A percentile compares a stretch with the other conserved stretches of the same genome.
Conservation (phyloP, 2,329 filamentous ascomycete genomes). For the Rugonectria rugulosa region DNA sequence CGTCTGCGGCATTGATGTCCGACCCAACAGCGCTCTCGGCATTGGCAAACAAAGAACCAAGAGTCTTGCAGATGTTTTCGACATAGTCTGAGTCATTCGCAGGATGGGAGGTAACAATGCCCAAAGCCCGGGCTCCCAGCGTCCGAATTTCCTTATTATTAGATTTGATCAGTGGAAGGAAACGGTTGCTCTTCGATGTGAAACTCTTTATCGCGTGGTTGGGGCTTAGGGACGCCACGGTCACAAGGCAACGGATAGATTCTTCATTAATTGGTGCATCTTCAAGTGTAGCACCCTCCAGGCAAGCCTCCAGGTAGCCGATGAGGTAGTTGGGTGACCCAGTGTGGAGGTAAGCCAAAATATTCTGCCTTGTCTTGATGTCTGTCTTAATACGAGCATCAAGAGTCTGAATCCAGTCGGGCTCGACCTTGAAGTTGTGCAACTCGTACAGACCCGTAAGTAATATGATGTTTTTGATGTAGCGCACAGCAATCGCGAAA, state of each 20-base stretch:
- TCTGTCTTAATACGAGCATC: conserved; percentile 77
- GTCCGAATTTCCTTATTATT: conserved; percentile 75
- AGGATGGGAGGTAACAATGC: conserved; percentile 77
- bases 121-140: conserved; percentile 74
- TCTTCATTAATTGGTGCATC: conserved; percentile 53
- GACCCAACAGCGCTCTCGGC: conserved; percentile 52
- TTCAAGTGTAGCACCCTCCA: conserved; percentile 62
- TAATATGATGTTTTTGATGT: conserved; percentile 65
- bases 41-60: conserved; percentile 55
- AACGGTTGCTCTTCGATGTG: conserved; percentile 54
- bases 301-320: conserved; percentile 60
- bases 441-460: conserved; percentile 57
- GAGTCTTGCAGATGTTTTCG: conserved; percentile 32
- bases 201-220: conserved; percentile 58
- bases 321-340: conserved; percentile 49
- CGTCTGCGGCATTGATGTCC: conserved; percentile 56
- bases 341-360: conserved; percentile 61
- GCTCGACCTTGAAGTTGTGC: conserved; percentile 66
- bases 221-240: conserved; percentile 60
- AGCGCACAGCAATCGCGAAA: conserved; percentile 74
- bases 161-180: conserved; percentile 70
- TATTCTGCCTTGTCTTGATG: conserved; percentile 65
- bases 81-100: conserved; percentile 47
- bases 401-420: conserved; percentile 85
- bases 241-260: conserved; percentile 61